These are phyloP conservation scores for Pythium rhizo-oryzae DNA, from an alignment of 352 stramenopile genomes.

Conservation along the genomic window DNA sequence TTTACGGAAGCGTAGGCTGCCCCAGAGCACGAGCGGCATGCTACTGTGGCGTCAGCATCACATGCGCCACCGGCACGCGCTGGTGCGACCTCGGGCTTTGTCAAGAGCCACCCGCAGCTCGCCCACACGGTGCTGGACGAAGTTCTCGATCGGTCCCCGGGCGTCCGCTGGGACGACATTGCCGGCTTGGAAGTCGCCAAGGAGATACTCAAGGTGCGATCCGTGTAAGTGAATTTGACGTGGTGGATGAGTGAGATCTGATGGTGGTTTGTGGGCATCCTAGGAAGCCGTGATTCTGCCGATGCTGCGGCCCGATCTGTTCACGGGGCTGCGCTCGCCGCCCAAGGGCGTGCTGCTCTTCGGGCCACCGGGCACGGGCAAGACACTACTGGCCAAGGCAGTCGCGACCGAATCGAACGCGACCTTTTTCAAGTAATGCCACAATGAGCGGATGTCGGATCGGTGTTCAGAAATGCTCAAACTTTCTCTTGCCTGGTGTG, in stretches of 20 bases:
- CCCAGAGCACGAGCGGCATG: no score
- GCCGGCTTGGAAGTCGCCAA: slow-evolving; percentile 82
- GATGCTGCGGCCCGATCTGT: slow-evolving; percentile 82
- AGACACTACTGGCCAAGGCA: slow-evolving; percentile 84
- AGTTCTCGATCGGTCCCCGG: slow-evolving; percentile 77
- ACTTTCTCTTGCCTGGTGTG: no score
- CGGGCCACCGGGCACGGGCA: slow-evolving; percentile 81
- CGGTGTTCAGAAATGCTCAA: no score
- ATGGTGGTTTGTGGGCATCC: neutral
- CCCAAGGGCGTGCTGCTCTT: slow-evolving; percentile 81
- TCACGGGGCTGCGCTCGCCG: slow-evolving; percentile 72
- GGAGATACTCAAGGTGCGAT: slow-evolving; percentile 82
- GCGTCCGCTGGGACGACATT: slow-evolving; percentile 85
- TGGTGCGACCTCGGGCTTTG: slow-evolving; percentile 36
- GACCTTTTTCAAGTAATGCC: slow-evolving; percentile 72
- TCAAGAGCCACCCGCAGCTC: slow-evolving; percentile 59
- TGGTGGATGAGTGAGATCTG: neutral
- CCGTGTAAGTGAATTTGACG: neutral
- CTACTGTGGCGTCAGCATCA: no score
- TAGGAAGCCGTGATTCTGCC: slow-evolving; percentile 89
- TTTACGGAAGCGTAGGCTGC: neutral
- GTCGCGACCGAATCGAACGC: slow-evolving; percentile 82
- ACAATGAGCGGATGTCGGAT: neutral
- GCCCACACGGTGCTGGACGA: slow-evolving; percentile 84
- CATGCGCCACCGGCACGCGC: no score